Percentiles rank a stretch among this genome's conserved stretches.
Conservation (phyloP, 768 basidiomycete species). For the Paxillus involutus region DNA sequence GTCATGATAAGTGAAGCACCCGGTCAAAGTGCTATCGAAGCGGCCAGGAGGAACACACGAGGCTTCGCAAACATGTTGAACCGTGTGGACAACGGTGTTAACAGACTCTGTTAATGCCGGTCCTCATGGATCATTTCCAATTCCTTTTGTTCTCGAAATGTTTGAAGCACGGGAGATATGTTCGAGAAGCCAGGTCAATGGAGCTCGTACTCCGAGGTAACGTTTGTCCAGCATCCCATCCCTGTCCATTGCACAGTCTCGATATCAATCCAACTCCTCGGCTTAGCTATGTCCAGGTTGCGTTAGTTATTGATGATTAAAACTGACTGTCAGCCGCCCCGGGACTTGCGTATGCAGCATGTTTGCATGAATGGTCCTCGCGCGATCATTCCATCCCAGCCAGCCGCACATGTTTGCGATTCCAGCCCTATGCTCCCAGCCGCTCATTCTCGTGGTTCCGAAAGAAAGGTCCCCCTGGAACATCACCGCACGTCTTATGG, state of each 20-base stretch:
- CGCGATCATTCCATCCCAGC: constrained; percentile 12
- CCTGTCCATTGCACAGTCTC: no score
- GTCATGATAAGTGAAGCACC: background rate
- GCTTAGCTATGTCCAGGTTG: no score
- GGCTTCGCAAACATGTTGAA: constrained; percentile 4
- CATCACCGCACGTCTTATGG: constrained; percentile 5
- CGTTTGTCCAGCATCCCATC: no score
- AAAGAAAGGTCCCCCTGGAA: background rate
- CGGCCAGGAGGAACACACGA: constrained; percentile 25
- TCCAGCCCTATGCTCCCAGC: constrained; percentile 18
- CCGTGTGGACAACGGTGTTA: no score
- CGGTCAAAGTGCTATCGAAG: constrained; percentile 6
- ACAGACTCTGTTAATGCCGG: background rate
- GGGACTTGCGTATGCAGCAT: constrained; percentile 12
- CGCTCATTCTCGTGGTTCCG: constrained; percentile 5
- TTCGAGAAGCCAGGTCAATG: no score
- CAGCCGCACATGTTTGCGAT: constrained; percentile 16
- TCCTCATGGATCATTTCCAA: constrained; percentile 4
- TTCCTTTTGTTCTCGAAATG: no score
- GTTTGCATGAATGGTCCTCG: constrained; percentile 1
- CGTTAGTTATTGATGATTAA: no score
- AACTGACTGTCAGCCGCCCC: background rate
- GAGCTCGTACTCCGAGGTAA: no score
- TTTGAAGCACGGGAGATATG: no score
- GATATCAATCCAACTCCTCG: no score